phyloP scores from a whole-genome alignment of 1,139 yeast genomes.

The Ogataea hybrid region DNA sequence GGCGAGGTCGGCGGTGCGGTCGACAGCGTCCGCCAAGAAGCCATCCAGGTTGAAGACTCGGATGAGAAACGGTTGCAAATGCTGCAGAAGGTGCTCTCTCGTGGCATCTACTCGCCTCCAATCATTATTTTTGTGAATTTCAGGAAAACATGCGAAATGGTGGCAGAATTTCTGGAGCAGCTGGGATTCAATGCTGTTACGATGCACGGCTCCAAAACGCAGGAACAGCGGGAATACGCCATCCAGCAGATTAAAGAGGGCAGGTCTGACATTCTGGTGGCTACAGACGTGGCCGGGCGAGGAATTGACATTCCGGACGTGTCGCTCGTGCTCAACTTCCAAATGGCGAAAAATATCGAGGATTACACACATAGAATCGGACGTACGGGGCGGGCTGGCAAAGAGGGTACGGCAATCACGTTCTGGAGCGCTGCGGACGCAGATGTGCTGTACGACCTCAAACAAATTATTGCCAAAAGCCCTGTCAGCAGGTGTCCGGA shows the following conservation, averaged over 20 bases:
- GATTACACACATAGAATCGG: slow-evolving; percentile 93
- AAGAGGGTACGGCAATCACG: slow-evolving; percentile 70
- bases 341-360: slow-evolving; percentile 75
- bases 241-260: slow-evolving; percentile 62
- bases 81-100: slow-evolving; percentile 34
- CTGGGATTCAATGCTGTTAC: slow-evolving; percentile 51
- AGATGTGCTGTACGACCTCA: slow-evolving; percentile 51
- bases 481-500: slow-evolving; percentile 47
- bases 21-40: slow-evolving; percentile 66
- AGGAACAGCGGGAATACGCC: slow-evolving; percentile 83
- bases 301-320: slow-evolving; percentile 92
- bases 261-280: slow-evolving; percentile 65
- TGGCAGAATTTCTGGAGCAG: slow-evolving; percentile 49
- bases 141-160: slow-evolving; percentile 66
- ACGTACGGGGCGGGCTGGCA: slow-evolving; percentile 95
- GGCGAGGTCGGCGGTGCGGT: slow-evolving; percentile 66
- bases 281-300: slow-evolving; percentile 96
- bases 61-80: slow-evolving; percentile 39
- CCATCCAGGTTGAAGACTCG: slow-evolving; percentile 46
- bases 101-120: slow-evolving; percentile 44
- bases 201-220: slow-evolving; percentile 86
- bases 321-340: slow-evolving; percentile 79
- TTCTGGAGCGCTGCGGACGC: slow-evolving; percentile 60
- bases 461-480: slow-evolving; percentile 48
- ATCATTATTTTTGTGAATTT: slow-evolving; percentile 81